phyloP scores from a whole-genome alignment of 208 protist genomes.

The Angomonas ambiguus region DNA sequence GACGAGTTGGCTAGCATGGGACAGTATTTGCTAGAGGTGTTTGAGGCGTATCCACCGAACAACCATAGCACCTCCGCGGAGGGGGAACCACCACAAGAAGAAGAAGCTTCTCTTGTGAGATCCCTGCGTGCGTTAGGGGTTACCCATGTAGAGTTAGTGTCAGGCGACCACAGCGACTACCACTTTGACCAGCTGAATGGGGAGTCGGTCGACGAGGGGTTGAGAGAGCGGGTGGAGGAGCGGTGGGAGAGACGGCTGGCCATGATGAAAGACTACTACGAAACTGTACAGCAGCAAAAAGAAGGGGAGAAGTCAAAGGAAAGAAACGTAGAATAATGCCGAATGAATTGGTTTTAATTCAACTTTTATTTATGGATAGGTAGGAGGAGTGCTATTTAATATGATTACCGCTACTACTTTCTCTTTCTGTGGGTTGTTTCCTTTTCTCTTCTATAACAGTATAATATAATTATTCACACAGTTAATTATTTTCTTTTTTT shows the following conservation, averaged over 20 bases:
- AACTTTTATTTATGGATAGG: background rate
- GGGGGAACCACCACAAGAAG: constrained; percentile 4
- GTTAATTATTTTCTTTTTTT: background rate
- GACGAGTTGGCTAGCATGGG: too few species aligned
- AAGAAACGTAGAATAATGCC: background rate
- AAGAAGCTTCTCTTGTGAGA: constrained; percentile 8
- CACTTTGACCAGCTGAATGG: constrained; percentile 55
- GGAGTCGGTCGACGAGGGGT: constrained; percentile 28
- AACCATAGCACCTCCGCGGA: background rate
- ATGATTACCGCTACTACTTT: too few species aligned
- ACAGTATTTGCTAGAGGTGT: too few species aligned
- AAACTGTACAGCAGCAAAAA: constrained; percentile 1
- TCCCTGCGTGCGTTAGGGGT: constrained; percentile 44
- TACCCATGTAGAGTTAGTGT: constrained; percentile 56
- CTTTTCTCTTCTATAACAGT: background rate
- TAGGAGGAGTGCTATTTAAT: background rate
- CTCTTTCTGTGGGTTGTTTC: background rate
- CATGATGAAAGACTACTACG: background rate
- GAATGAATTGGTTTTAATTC: background rate
- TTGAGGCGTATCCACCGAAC: too few species aligned
- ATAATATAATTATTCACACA: background rate
- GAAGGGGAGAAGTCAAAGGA: background rate
- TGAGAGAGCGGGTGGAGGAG: constrained; percentile 37
- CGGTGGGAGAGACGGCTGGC: constrained; percentile 45
- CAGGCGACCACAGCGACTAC: constrained; percentile 49